Conservation (phyloP, 2,329 filamentous ascomycete species). For the Colletotrichum godetiae region DNA sequence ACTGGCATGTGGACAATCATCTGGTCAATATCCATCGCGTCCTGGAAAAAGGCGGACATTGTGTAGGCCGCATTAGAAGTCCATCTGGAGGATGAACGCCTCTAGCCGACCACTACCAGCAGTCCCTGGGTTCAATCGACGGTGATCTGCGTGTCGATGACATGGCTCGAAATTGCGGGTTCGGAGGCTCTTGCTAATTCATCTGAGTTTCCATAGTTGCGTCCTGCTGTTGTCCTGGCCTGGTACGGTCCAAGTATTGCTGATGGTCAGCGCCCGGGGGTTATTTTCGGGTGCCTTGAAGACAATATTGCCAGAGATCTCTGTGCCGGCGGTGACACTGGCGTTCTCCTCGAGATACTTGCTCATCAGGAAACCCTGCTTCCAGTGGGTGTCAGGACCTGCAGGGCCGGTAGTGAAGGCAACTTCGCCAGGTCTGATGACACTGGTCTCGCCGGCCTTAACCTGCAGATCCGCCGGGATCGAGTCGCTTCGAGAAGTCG, state of each 20-base stretch:
- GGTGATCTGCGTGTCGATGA: neutral
- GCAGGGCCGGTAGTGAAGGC: conserved; percentile 89
- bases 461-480: conserved; percentile 59
- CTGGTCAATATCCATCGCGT: neutral
- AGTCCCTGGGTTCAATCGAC: neutral
- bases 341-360: conserved; percentile 64
- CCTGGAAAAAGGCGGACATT: neutral
- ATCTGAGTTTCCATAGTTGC: conserved; percentile 65
- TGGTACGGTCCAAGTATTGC: conserved; percentile 68
- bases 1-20: neutral
- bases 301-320: conserved; percentile 73
- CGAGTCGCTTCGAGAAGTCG: conserved; percentile 66
- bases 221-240: conserved; percentile 52
- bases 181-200: conserved; percentile 15
- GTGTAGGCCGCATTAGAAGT: neutral
- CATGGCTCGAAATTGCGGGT: neutral
- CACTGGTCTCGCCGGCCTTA: conserved; percentile 72
- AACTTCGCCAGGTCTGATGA: conserved; percentile 69
- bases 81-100: neutral
- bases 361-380: conserved; percentile 81
- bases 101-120: neutral
- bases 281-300: conserved; percentile 78
- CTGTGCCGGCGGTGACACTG: conserved; percentile 63
- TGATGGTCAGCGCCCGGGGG: conserved; percentile 75
- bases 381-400: conserved; percentile 88